Conservation (phyloP, 2,329 filamentous ascomycete species). For the Penicillium freii region DNA sequence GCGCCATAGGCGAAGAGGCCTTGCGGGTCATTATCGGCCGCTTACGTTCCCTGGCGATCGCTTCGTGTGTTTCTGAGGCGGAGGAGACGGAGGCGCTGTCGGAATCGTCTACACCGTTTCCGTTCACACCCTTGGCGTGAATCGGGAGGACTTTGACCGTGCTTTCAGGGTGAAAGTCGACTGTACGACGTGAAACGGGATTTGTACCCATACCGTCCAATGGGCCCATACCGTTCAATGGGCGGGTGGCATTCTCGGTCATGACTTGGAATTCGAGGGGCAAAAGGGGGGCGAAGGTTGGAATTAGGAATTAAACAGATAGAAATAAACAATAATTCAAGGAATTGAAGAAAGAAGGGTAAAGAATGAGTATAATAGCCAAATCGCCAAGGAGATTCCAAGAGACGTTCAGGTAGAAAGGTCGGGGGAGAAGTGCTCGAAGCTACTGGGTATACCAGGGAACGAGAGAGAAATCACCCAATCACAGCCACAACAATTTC, state of each 20-base stretch:
- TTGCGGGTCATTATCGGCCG: conserved; percentile 33
- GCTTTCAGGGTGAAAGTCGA: conserved; percentile 27
- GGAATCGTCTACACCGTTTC: conserved; percentile 21
- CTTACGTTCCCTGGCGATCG: conserved; percentile 7
- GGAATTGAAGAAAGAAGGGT: neutral
- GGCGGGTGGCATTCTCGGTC: conserved; percentile 22
- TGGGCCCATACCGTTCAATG: conserved; percentile 28
- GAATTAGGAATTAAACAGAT: conserved; percentile 2
- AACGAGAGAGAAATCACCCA: conserved; percentile 11
- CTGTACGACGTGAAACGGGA: conserved; percentile 27
- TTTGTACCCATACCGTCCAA: conserved; percentile 16
- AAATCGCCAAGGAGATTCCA: neutral
- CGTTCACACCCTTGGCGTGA: conserved; percentile 18
- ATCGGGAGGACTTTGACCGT: conserved; percentile 20
- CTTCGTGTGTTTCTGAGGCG: conserved; percentile 17
- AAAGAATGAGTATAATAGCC: neutral
- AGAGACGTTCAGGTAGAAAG: neutral
- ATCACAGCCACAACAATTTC: conserved; percentile 12
- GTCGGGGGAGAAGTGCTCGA: conserved; percentile 12
- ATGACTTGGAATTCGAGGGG: conserved; percentile 16
- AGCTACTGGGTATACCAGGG: conserved; percentile 22
- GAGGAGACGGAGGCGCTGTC: conserved; percentile 33
- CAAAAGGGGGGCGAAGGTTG: neutral
- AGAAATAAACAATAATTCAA: neutral
- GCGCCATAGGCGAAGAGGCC: conserved; percentile 63